These are phyloP conservation scores for Cyclocybe aegerita DNA, from an alignment of 768 basidiomycete genomes.

Conservation along the genomic window DNA sequence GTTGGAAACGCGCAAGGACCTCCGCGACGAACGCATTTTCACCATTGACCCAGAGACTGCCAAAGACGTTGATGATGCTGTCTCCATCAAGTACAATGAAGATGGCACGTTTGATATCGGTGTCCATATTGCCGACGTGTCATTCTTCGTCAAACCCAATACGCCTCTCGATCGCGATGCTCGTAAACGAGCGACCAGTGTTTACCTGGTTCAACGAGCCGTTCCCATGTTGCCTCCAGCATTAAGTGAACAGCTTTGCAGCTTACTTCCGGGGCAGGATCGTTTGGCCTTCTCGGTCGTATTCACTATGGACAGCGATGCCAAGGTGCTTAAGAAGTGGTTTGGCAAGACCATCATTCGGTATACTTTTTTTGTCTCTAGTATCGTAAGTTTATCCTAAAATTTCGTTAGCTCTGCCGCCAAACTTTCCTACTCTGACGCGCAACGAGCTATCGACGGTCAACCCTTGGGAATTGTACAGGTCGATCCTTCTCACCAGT, in stretches of 20 bases:
- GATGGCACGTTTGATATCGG: constrained; percentile 93
- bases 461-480: constrained; percentile 51
- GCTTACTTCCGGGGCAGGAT: constrained; percentile 83
- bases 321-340: constrained; percentile 82
- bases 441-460: constrained; percentile 81
- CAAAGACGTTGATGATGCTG: constrained; percentile 92
- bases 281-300: constrained; percentile 89
- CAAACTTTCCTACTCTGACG: constrained; percentile 81
- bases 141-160: constrained; percentile 91
- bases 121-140: constrained; percentile 96
- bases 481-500: constrained; percentile 57
- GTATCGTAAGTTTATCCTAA: neutral
- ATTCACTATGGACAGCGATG: constrained; percentile 85
- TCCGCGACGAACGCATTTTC: constrained; percentile 84
- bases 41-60: constrained; percentile 90
- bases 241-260: constrained; percentile 92
- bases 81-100: constrained; percentile 86
- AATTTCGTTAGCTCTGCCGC: constrained; percentile 68
- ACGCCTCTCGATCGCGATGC: constrained; percentile 99
- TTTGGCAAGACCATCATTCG: constrained; percentile 92
- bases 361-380: constrained; percentile 39
- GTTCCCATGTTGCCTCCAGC: constrained; percentile 97
- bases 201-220: constrained; percentile 93
- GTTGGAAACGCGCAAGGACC: constrained; percentile 82
- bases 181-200: constrained; percentile 93